Conservation (phyloP, 768 basidiomycete genomes). For the Podaxis sp. region DNA sequence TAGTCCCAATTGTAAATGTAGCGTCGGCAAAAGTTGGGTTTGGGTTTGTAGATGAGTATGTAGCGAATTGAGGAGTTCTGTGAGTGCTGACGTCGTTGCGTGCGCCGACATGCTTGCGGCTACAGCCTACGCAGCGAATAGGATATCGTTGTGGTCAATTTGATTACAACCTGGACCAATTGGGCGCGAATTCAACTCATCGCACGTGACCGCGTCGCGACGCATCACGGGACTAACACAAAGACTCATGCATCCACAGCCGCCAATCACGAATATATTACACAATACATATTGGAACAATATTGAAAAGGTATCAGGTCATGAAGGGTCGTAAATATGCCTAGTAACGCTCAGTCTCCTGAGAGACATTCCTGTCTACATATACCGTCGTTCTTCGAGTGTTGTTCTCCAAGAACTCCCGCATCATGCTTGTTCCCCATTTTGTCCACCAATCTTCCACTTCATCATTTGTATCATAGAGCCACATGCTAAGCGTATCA, state of each 20-base stretch:
- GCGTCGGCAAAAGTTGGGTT: conserved; percentile 76
- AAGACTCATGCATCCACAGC: background rate
- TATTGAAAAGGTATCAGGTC: background rate
- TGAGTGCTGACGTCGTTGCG: conserved; percentile 40
- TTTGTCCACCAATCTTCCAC: conserved; percentile 68
- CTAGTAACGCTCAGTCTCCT: background rate
- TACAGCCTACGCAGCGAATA: conserved; percentile 3
- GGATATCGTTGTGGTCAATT: conserved; percentile 9
- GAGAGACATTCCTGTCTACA: conserved; percentile 9
- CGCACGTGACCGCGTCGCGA: conserved; percentile 18
- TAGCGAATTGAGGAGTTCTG: conserved; percentile 71
- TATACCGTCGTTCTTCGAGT: background rate
- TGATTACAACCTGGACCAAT: background rate
- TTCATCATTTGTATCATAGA: conserved; percentile 52
- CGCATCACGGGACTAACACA: background rate
- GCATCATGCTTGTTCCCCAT: conserved; percentile 28
- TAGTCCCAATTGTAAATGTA: conserved; percentile 84
- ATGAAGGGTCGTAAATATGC: background rate
- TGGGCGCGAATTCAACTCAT: conserved; percentile 10
- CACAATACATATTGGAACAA: background rate
- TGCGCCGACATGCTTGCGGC: conserved; percentile 24
- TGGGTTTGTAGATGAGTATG: conserved; percentile 79
- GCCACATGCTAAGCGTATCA: conserved; percentile 47
- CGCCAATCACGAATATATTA: background rate
- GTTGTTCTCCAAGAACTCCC: background rate